Evolutionary conservation across 805 yeast species (phyloP), one percentile per base, ranked within the genome.

Genomic region (Phaffomyces opuntiae): DNA sequence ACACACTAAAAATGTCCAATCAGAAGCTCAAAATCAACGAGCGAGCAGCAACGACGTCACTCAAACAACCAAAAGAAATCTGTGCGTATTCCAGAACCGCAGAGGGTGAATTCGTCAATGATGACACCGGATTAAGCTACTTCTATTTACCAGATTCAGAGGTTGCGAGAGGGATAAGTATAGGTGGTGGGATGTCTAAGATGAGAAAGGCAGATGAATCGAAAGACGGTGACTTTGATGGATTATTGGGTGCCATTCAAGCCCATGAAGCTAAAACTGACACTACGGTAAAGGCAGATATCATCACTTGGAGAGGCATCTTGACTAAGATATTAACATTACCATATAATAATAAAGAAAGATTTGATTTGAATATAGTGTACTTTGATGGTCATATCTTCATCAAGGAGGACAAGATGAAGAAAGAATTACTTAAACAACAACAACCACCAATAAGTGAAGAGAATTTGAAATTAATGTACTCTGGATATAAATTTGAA

Each of bases 401-500:
- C 57, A 77, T 86, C 33, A 79, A 78, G 52, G 69, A 64, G 53
- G 59, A 61, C 40, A 58, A 55, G 40, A 36, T 47, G 13, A 40
- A 54, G 39, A 42, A 55, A 39, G 59, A 60, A 55, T 34, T 47
- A 53, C 37, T 59, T 62, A 59, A 55, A 58, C 38, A 60, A 46
- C 36, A 45, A 31, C 59, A 56, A 54, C 16, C 62, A 63, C 11
- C 67, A 74, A 29, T 29, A 29, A 29, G 31, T 29, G 31, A 29
- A 29, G 31, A 29, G 13, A 8, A 29, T 12, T 6, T 29, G 46
- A 60, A 67, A 46, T 68, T 78, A 47, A 74, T 73, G 57, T 86
- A 71, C 55, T 70, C 82, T 24, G 93, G 96, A 0, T 88, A 86
- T 66, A 91, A 89, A 59, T 93, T 93, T 62, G 97, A 93, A 64